Conservation (phyloP, 2,329 filamentous ascomycete species). For the Aurifilum marmelostoma region DNA sequence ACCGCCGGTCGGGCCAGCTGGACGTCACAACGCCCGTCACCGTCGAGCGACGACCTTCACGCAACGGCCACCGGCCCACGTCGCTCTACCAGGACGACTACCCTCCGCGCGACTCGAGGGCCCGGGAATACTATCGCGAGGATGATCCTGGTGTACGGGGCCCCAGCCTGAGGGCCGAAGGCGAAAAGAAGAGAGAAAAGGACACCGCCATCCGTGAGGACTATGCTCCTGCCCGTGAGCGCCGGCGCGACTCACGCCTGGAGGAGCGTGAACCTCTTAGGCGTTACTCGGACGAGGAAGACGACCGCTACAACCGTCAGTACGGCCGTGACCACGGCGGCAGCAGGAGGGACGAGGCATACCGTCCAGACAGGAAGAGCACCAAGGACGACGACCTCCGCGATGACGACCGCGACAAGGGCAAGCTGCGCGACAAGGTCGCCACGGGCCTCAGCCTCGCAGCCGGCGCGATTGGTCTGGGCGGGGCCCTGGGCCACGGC, state of each 20-base stretch:
- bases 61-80: conserved; percentile 46
- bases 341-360: conserved; percentile 26
- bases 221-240: conserved; percentile 32
- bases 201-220: conserved; percentile 40
- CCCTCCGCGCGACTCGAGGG: conserved; percentile 46
- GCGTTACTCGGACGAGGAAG: conserved; percentile 37
- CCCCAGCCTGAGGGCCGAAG: conserved; percentile 55
- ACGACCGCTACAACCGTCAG: conserved; percentile 31
- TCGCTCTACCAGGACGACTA: conserved; percentile 58
- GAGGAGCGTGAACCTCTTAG: conserved; percentile 33
- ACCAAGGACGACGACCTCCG: conserved; percentile 34
- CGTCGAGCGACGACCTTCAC: conserved; percentile 39
- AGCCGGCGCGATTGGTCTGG: conserved; percentile 52
- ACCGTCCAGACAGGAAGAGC: conserved; percentile 31
- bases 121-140: conserved; percentile 49
- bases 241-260: conserved; percentile 31
- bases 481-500: conserved; percentile 43
- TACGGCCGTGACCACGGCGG: conserved; percentile 20
- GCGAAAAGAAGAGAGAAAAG: conserved; percentile 35
- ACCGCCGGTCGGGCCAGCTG: conserved; percentile 39
- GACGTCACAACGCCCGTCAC: conserved; percentile 43
- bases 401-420: conserved; percentile 45
- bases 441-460: conserved; percentile 52
- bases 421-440: conserved; percentile 53
- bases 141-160: conserved; percentile 52